Conservation (phyloP, 2,329 filamentous ascomycete species). For the Aureobasidium sp. region DNA sequence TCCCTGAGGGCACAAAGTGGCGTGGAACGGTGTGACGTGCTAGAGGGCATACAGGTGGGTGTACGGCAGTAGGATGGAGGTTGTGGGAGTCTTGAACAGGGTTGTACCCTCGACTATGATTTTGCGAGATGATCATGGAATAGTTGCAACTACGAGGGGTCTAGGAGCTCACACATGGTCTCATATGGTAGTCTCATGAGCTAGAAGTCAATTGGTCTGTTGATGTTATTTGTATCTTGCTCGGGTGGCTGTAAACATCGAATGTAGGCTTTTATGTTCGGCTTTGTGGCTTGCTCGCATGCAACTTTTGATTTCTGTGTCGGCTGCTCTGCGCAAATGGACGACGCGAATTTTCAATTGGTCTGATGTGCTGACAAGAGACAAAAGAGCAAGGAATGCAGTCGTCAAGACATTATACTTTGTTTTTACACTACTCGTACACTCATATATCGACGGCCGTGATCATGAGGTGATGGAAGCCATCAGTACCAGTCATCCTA, state of each 20-base stretch:
- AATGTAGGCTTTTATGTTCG: neutral
- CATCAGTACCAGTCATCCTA: constrained; percentile 3
- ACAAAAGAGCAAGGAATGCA: neutral
- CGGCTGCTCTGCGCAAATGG: neutral
- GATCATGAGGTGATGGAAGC: neutral
- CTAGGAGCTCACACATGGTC: too few species aligned
- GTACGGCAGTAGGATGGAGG: too few species aligned
- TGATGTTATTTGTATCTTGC: too few species aligned
- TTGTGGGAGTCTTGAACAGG: neutral
- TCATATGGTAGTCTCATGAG: neutral
- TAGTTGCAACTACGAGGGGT: neutral
- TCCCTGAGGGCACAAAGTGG: neutral
- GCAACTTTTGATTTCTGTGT: neutral
- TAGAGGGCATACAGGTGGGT: neutral
- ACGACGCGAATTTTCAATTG: too few species aligned
- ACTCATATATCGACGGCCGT: neutral
- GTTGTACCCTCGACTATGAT: neutral
- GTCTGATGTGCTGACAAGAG: too few species aligned
- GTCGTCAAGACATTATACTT: neutral
- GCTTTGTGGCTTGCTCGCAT: neutral
- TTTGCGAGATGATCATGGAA: neutral
- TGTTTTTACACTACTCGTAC: neutral
- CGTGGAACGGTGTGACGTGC: neutral
- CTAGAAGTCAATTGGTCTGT: too few species aligned
- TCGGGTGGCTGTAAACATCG: too few species aligned